Base-by-base conservation (phyloP, 2,329 filamentous ascomycete species). In the Alternaria triticina region DNA sequence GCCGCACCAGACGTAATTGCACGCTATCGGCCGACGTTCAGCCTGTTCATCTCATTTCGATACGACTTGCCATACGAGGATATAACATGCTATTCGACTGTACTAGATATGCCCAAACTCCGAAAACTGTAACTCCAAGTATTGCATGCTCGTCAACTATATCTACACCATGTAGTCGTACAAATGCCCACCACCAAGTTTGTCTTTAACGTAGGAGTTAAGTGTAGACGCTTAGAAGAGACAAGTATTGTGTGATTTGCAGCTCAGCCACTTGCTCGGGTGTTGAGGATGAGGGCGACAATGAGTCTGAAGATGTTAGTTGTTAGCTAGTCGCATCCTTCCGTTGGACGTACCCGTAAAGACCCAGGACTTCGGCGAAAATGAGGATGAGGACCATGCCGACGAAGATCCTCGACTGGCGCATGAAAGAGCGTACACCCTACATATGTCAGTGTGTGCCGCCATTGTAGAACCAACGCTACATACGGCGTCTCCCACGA, bases 331-430 rank as follows among this genome's bases (percentile, higher is more conserved):
- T 33, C 47, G 22, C 30, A 20, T 23, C 47, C 15, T 6, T 36
- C 54, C 22, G 17, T 11, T 52, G 23, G 30, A 66, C 90, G 71
- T 86, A 97, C 93, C 96, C 96, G 77, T 99, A 99, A 30, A 99
- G 90, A 80, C 96, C 96, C 79, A 99, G 80, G 17, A 99, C 96
- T 86, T 99, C 96, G 61, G 93, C 96, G 79, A 99, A 99, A 88
- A 99, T 99, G 68, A 98, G 87, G 72, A 98, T 98, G 74, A 99
- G 84, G 50, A 99, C 95, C 96, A 98, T 98, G 81, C 96, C 96
- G 54, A 99, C 96, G 74, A 97, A 99, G 70, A 99, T 91, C 68
- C 95, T 89, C 54, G 92, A 96, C 82, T 99, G 96, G 76, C 93
- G 89, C 94, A 99, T 97, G 84, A 96, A 98, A 61, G 94, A 90